Conservation (phyloP, 2,329 filamentous ascomycete species). For the Raffaelea deltoideospora region DNA sequence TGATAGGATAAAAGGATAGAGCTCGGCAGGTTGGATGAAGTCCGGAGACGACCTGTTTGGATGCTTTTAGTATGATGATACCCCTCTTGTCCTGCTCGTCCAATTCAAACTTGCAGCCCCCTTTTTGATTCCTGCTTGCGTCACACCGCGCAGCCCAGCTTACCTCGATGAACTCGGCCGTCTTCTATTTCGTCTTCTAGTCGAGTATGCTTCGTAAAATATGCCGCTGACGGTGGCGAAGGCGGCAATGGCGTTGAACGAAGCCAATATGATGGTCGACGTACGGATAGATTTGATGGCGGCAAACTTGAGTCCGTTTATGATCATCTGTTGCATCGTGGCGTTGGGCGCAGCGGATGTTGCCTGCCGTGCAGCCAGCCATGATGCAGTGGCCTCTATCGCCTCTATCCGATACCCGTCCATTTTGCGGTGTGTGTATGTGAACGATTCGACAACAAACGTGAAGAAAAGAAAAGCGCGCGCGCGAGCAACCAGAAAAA, state of each 20-base stretch:
- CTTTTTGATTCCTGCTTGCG: too few species aligned
- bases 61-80: too few species aligned
- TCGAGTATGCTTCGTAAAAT: constrained; percentile 37
- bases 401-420: constrained; percentile 8
- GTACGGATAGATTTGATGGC: constrained; percentile 42
- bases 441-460: background rate
- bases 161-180: too few species aligned
- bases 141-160: too few species aligned
- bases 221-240: constrained; percentile 41
- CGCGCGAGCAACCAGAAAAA: background rate
- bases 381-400: constrained; percentile 11
- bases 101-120: too few species aligned
- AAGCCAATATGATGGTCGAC: constrained; percentile 44
- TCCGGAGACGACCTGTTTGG: constrained; percentile 15
- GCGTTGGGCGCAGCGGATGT: constrained; percentile 18
- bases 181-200: constrained; percentile 24
- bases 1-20: constrained; percentile 41
- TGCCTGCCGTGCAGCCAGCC: constrained; percentile 14
- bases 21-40: constrained; percentile 30
- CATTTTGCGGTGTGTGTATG: background rate
- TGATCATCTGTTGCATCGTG: constrained; percentile 25
- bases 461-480: background rate
- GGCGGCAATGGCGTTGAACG: constrained; percentile 45
- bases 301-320: constrained; percentile 35
- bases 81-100: too few species aligned